Evolutionary conservation across 2,329 filamentous ascomycete species (phyloP), one percentile per base, ranked within the genome.

Genomic region (Tolypocladium paradoxum): DNA sequence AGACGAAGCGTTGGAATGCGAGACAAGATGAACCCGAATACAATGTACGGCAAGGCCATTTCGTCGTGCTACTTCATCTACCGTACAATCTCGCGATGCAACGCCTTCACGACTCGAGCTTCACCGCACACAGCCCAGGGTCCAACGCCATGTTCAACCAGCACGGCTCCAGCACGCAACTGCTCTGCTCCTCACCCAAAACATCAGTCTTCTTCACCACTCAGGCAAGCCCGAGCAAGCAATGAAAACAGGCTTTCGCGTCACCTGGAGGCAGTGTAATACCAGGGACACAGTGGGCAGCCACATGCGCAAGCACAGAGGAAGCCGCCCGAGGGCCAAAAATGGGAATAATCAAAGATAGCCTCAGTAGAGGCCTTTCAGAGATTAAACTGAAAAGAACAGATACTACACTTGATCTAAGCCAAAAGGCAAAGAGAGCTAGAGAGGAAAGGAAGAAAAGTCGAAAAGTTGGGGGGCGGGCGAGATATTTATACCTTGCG

Each of bases 331-430:
- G 43, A 45, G 46, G 27, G 50, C 60, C 68, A 71, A 71, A 71
- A 71, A 91, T 89, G 79, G 77, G 84, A 82, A 82, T 88, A 90
- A 91, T 88, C 84, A 82, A 76, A 77, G 79, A 80, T 81, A 77
- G 76, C 76, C 76, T 76, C 82, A 77, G 75, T 87, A 81, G 83
- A 77, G 76, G 77, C 78, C 79, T 90, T 88, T 86, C 86, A 91
- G 87, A 87, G 84, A 90, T 90, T 90, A 91, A 90, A 90, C 87
- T 91, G 84, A 89, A 87, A 90, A 90, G 87, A 91, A 90, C 86
- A 89, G 85, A 88, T 90, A 90, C 86, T 90, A 89, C 85, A 90
- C 85, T 88, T 90, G 86, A 90, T 90, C 86, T 89, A 87, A 88
- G 82, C 82, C 78, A 82, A 78, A 77, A 76, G 75, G 68, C 69